Evolutionary conservation across 192 early-diverging fungal species (phyloP), one percentile per base, ranked within the genome.

Genomic region (Coemansia sp.): DNA sequence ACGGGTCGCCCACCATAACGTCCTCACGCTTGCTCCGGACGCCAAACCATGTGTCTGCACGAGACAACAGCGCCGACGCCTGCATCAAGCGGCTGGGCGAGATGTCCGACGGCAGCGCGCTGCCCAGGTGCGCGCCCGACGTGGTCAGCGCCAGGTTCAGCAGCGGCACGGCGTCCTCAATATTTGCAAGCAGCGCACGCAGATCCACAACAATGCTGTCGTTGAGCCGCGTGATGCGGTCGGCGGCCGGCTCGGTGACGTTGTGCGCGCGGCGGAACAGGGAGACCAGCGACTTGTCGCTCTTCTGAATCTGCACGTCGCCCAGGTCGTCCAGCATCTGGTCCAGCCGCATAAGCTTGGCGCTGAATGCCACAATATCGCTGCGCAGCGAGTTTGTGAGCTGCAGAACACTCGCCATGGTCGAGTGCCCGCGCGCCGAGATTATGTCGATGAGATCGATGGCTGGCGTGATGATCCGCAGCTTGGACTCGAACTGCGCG

Each of bases 371-470:
- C 3, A 83, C 67, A 25, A 87, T 84, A 42, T 88, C 80, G 9
- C 43, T 60, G 40, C 83, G 82, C 42, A 89, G 64, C 14, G 73
- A 53, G 24, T 67, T 60, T 16, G 84, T 85, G 12, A 86, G 79
- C 23, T 81, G 81, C 22, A 85, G 62, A 0, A 84, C 84, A 2
- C 88, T 73, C 19, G 81, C 67, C 35, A 88, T 65, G 10, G 83
- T 72, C 7, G 73, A 81, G 57, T 89, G 83, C 0, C 87, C 86
- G 54, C 85, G 81, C 8, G 86, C 85, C 1, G 83, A 80, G 32
- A 83, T 81, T 11, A 84, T 80, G 30, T 84, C 85, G 33, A 89
- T 81, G 12, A 86, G 72, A 65, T 90, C 88, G 50, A 90, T 86
- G 24, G 87, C 82, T n/a, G 88, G 88, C 54, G 84, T 73, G 11